Percentiles rank a stretch among this genome's conserved stretches.
These are phyloP conservation scores for Oryza longistaminata DNA, from an alignment of 176 grass and related monocot species.

Conservation along the genomic window DNA sequence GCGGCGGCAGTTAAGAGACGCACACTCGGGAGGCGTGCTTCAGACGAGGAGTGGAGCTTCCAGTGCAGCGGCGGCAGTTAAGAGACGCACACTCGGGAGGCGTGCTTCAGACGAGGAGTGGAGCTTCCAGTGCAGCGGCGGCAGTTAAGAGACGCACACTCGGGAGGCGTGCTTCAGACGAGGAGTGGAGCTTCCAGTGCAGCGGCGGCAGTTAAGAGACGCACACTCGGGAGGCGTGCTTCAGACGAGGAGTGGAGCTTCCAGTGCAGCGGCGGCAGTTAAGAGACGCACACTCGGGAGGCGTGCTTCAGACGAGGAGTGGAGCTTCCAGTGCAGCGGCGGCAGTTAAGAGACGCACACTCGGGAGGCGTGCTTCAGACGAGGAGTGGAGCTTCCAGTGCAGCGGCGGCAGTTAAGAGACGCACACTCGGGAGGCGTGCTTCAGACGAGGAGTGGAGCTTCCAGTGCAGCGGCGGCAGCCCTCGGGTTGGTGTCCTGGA, in stretches of 20 bases:
- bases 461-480: slow-evolving; percentile 17
- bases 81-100: too few relatives aligned
- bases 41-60: slow-evolving; percentile 53
- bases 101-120: slow-evolving; percentile 43
- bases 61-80: not conserved
- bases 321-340: slow-evolving; percentile 41
- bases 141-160: not conserved
- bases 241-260: slow-evolving; percentile 52
- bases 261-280: slow-evolving; percentile 3
- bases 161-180: slow-evolving; percentile 24
- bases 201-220: not conserved
- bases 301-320: slow-evolving; percentile 39
- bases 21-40: not conserved
- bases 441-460: slow-evolving; percentile 52
- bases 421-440: too few relatives aligned
- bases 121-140: slow-evolving; percentile 36
- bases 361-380: slow-evolving; percentile 25
- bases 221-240: not conserved
- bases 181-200: slow-evolving; percentile 53
- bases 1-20: not conserved
- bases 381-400: slow-evolving; percentile 51
- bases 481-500: slow-evolving; percentile 28
- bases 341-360: not conserved
- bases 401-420: not conserved
- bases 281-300: too few relatives aligned